A percentile compares a stretch with the other conserved stretches of the same genome.
phyloP scores from a whole-genome alignment of 345 rosid genomes.

The Fremontodendron californicum region DNA sequence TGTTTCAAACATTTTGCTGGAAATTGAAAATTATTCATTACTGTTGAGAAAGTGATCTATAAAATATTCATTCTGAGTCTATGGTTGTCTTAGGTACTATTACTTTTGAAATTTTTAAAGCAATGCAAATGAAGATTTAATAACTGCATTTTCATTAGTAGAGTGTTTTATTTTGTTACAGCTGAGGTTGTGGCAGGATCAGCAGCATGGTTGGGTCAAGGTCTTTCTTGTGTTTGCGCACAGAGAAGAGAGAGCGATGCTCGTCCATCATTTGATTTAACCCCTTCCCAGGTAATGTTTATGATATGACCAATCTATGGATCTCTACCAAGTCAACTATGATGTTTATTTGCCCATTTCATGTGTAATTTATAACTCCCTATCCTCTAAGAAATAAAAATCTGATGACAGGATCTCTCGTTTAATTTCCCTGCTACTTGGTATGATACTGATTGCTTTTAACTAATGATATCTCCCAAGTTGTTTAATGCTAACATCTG shows the following conservation, averaged over 20 bases:
- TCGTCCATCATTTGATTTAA: slow-evolving; percentile 93
- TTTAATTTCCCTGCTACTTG: neutral
- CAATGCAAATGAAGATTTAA: slow-evolving; percentile 8
- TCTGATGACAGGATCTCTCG: neutral
- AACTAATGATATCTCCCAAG: neutral
- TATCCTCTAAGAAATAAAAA: neutral
- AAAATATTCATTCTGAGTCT: neutral
- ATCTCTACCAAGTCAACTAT: neutral
- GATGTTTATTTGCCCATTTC: neutral
- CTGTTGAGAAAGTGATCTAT: neutral
- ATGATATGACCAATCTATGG: neutral
- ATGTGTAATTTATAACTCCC: neutral
- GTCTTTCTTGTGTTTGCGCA: slow-evolving; percentile 97
- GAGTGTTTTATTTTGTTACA: slow-evolving; percentile 44
- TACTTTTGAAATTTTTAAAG: neutral
- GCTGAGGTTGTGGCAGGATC: slow-evolving; percentile 99
- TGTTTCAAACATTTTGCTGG: neutral
- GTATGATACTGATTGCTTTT: neutral
- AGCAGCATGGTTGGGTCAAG: slow-evolving; percentile 96
- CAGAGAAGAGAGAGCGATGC: slow-evolving; percentile 82
- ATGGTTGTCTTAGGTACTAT: neutral
- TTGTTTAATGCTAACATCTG: neutral
- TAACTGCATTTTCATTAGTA: slow-evolving; percentile 23
- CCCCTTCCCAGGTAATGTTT: slow-evolving; percentile 71
- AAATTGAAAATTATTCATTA: neutral